These are phyloP conservation scores for Erysimum cheiranthoides DNA, from an alignment of 345 rosid genomes.

Conservation along the genomic window DNA sequence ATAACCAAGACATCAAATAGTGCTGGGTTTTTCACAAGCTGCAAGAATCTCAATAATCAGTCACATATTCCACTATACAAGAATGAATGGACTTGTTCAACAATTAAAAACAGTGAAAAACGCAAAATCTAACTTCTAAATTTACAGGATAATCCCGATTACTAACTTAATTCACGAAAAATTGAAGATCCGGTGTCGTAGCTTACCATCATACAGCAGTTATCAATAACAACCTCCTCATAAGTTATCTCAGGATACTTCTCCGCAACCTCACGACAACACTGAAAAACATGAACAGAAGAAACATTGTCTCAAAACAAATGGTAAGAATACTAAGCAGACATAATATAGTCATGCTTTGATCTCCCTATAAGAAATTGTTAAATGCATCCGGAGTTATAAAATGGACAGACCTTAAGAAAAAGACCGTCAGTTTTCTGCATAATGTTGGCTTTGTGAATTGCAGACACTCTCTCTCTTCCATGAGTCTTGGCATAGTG, in stretches of 20 bases:
- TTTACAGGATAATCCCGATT: neutral
- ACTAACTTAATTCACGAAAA: neutral
- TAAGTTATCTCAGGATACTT: slow-evolving; percentile 93
- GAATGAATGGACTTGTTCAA: neutral
- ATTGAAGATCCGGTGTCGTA: neutral
- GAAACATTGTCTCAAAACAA: neutral
- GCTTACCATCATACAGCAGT: slow-evolving; percentile 99
- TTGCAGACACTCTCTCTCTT: slow-evolving; percentile 94
- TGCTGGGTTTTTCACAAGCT: slow-evolving; percentile 99
- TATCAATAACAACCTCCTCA: slow-evolving; percentile 99
- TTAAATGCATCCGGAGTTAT: neutral
- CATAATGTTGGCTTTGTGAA: slow-evolving; percentile 99
- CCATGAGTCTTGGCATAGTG: slow-evolving; percentile 96
- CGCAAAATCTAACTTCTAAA: slow-evolving; percentile 1
- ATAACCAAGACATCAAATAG: slow-evolving; percentile 98
- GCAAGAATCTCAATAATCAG: slow-evolving; percentile 37
- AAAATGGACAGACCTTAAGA: slow-evolving; percentile 64
- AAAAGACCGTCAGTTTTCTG: slow-evolving; percentile 99
- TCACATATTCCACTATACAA: neutral
- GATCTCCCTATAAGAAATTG: neutral
- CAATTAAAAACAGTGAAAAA: neutral
- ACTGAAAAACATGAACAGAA: slow-evolving; percentile 52
- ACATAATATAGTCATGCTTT: neutral
- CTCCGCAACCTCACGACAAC: slow-evolving; percentile 99
- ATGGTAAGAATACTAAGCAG: neutral